These are phyloP conservation scores for Ustilago cynodontis DNA, from an alignment of 1,284 basidiomycete species.

Conservation along the genomic window DNA sequence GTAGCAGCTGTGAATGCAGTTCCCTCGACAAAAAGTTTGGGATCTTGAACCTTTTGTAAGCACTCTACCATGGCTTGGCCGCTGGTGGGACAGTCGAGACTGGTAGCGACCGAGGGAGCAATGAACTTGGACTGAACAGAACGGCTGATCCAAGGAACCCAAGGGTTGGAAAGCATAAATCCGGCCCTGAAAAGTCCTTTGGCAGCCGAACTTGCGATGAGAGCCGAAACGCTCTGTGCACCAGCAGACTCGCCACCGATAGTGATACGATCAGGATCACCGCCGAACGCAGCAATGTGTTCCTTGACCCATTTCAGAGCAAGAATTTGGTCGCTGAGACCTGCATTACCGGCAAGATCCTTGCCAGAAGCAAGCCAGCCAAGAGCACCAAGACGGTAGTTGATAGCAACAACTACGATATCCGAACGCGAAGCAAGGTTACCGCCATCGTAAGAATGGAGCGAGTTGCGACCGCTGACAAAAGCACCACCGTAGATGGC, in stretches of 20 bases:
- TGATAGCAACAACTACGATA: conserved; percentile 75
- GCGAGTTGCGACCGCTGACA: conserved; percentile 71
- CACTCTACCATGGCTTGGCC: conserved; percentile 41
- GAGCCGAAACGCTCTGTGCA: conserved; percentile 71
- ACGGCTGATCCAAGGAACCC: conserved; percentile 38
- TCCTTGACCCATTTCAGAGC: conserved; percentile 74
- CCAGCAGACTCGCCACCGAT: conserved; percentile 89
- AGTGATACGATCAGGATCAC: conserved; percentile 77
- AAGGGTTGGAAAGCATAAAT: conserved; percentile 46
- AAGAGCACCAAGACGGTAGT: conserved; percentile 72
- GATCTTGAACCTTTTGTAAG: conserved; percentile 33
- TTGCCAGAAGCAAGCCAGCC: conserved; percentile 52
- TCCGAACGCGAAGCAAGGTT: conserved; percentile 72
- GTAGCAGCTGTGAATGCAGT: conserved; percentile 28
- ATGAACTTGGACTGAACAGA: conserved; percentile 25
- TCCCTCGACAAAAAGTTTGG: conserved; percentile 27
- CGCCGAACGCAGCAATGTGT: conserved; percentile 77
- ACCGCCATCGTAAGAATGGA: conserved; percentile 72
- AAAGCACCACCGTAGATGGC: conserved; percentile 72
- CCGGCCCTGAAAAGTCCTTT: conserved; percentile 35
- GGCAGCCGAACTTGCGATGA: conserved; percentile 27
- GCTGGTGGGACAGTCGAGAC: conserved; percentile 19
- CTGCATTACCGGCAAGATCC: conserved; percentile 56
- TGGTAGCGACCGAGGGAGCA: conserved; percentile 29
- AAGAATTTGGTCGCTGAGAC: conserved; percentile 60